phyloP scores from a whole-genome alignment of 2,329 filamentous ascomycete species.

The Teratosphaeria destructans region DNA sequence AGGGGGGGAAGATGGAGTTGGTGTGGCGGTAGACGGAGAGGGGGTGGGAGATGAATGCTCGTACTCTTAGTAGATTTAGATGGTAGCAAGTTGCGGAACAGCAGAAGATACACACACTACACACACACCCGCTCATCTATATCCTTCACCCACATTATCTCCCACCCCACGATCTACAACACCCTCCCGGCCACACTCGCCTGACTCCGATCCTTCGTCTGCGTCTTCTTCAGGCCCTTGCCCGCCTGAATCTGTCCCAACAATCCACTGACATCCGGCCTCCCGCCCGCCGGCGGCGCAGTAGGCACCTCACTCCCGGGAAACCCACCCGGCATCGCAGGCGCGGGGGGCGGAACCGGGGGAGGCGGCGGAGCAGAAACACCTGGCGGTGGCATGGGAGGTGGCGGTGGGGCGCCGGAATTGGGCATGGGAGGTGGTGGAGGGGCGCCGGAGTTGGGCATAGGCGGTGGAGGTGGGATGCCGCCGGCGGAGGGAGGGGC shows the following conservation, averaged over 20 bases:
- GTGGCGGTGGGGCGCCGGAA: conserved; percentile 29
- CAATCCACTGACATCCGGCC: conserved; percentile 44
- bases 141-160: too few relatives aligned
- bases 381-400: conserved; percentile 19
- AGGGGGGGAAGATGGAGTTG: conserved; percentile 39
- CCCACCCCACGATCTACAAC: conserved; percentile 12
- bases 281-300: conserved; percentile 31
- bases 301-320: conserved; percentile 8
- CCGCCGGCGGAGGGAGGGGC: conserved; percentile 20
- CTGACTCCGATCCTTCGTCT: conserved; percentile 76
- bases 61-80: too few relatives aligned
- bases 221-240: conserved; percentile 69
- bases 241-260: conserved; percentile 77
- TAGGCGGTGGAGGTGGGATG: conserved; percentile 35
- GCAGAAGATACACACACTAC: too few relatives aligned
- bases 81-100: too few relatives aligned
- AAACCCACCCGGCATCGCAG: conserved; percentile 14
- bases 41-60: too few relatives aligned
- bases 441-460: conserved; percentile 26
- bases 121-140: too few relatives aligned
- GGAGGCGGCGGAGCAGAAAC: conserved; percentile 42
- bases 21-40: conserved; percentile 10
- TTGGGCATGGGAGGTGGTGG: conserved; percentile 21
- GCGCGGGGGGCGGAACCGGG: conserved; percentile 24
- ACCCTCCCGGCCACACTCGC: conserved; percentile 69